Evolutionary conservation across 2,329 filamentous ascomycete species (phyloP), one percentile per base, ranked within the genome.

Genomic region (Annulohypoxylon truncatum): DNA sequence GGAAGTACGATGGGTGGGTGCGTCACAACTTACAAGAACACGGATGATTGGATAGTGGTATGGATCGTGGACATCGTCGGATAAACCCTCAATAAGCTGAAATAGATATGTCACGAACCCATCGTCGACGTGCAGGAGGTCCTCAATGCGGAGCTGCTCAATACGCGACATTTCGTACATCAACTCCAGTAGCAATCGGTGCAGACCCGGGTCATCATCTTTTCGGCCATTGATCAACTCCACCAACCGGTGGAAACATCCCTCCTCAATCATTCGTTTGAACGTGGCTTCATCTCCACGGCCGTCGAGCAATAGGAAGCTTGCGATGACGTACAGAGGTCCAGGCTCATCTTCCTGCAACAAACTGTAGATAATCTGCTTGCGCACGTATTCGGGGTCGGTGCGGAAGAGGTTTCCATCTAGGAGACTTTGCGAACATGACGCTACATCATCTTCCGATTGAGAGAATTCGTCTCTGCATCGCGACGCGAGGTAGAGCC

Each of bases 131-230:
- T 87, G 92, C 80, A 87, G 74, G 70, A 99, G 81, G 77, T 99
- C 95, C 70, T 93, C 89, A 66, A 86, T 81, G 58, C 87, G 90
- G 64, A 99, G 82, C 68, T 90, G 87, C 79, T 98, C 94, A 77
- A 98, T 93, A 66, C 96, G 88, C 46, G 93, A 94, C 92, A 97
- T 97, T 82, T 98, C 96, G 80, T 97, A 99, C 76, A 97, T 86
- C 61, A 99, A 82, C 79, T 97, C 92, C 74, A 99, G 84, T 55
- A 98, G 83, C 67, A 96, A 81, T 33, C 91, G 89, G 80, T 97
- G 93, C 66, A 98, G 83, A 55, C 88, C 85, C 22, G 87, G 84
- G 75, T 94, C 91, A 47, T 88, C 83, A 38, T 90, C 85, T 69
- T 84, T 85, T 67, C 86, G 85, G 44, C 82, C 84, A 74, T 90